Percentiles rank a stretch among this genome's conserved stretches.
Evolutionary conservation across 495 filamentous ascomycete genomes (phyloP).

Genomic region (Xylaria palmicola): DNA sequence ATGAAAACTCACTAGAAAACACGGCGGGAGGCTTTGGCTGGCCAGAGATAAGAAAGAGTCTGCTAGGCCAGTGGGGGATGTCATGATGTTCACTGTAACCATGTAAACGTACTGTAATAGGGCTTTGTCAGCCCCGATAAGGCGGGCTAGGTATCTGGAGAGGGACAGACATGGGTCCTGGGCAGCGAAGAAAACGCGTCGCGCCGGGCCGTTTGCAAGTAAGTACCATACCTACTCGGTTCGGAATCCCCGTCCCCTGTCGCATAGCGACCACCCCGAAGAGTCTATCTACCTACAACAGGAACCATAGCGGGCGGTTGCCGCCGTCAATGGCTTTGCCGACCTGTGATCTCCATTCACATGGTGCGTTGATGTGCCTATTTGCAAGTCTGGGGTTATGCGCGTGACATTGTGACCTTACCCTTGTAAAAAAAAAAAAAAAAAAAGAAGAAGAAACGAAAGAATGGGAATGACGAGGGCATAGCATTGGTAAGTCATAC

Average conservation of each 20-base stretch:
- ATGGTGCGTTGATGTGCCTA: no score
- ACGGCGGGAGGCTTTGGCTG: not conserved
- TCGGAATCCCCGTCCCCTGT: not conserved
- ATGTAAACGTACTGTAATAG: not conserved
- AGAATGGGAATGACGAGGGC: no score
- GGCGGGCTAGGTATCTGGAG: not conserved
- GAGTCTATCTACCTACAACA: not conserved
- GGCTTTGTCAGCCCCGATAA: conserved; percentile 12
- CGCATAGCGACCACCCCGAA: not conserved
- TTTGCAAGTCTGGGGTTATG: no score
- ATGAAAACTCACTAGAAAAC: not conserved
- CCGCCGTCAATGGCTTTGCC: not conserved
- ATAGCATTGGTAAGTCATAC: no score
- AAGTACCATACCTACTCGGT: no score
- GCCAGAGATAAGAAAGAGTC: conserved; percentile 8
- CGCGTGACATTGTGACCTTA: no score
- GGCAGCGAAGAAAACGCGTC: not conserved
- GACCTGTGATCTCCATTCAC: not conserved
- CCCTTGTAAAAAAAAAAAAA: no score
- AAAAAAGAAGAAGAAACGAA: no score
- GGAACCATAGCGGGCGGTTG: not conserved
- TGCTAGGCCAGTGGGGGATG: conserved; percentile 1
- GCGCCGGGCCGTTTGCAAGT: not conserved
- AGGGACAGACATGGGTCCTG: not conserved
- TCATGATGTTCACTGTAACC: not conserved